Evolutionary conservation across 257 asterid genomes (phyloP).

Genomic region (Henckelia pumila): DNA sequence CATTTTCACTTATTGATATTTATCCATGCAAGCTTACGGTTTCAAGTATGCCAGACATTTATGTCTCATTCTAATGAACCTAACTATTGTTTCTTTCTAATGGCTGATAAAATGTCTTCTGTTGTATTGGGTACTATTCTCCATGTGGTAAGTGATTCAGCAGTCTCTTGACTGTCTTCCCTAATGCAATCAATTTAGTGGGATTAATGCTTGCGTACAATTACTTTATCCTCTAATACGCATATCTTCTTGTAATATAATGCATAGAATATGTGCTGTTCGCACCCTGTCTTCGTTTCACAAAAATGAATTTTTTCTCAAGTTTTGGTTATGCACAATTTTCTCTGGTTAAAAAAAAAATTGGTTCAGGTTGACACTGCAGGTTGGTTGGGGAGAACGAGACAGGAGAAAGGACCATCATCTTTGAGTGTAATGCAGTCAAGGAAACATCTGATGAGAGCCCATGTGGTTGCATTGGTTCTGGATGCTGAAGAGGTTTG

Average conservation of each 20-base stretch:
- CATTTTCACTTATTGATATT: not conserved
- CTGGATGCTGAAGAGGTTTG: conserved; percentile 96
- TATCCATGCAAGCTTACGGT: conserved; percentile 3
- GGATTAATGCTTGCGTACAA: not conserved
- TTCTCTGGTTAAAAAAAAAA: too few species aligned
- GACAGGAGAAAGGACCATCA: conserved; percentile 91
- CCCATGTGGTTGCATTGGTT: conserved; percentile 89
- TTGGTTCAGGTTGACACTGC: conserved; percentile 87
- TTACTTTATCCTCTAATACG: not conserved
- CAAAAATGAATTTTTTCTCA: too few species aligned
- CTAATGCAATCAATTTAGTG: conserved; percentile 2
- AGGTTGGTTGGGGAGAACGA: conserved; percentile 96
- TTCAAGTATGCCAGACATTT: not conserved
- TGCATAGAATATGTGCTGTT: too few species aligned
- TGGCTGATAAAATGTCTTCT: not conserved
- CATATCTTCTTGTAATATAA: not conserved
- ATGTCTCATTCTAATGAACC: not conserved
- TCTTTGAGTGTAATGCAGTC: conserved; percentile 92
- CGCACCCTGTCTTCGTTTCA: too few species aligned
- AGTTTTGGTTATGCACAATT: too few species aligned
- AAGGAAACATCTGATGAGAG: conserved; percentile 96
- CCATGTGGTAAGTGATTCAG: not conserved
- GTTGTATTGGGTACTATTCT: not conserved
- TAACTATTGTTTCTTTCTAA: not conserved
- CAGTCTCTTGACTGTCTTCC: conserved; percentile 5